Evolutionary conservation across 2,329 filamentous ascomycete genomes (phyloP), one percentile per base, ranked within the genome.

Genomic region (Xylariaceae sp.): DNA sequence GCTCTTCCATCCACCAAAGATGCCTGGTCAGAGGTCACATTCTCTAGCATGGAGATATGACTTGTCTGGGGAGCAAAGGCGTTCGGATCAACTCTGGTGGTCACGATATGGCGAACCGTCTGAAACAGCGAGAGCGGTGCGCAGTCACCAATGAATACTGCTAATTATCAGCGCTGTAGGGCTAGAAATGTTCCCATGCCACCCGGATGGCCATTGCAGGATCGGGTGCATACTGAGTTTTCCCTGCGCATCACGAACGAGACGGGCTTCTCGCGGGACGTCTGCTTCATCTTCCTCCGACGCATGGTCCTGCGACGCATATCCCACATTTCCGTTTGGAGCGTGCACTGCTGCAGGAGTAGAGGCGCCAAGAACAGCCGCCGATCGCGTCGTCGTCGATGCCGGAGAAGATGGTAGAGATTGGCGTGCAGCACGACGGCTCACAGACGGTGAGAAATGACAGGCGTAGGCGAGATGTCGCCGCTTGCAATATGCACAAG

Each of bases 61-160:
- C 67, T 73, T 2, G 69, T 71, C 44, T 75, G 68, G 0, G 73
- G 71, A 1, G 73, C 68, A 45, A 78, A 77, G 1, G 72, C 73
- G 35, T 70, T 63, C 11, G 67, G 63, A 15, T 73, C 73, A 26
- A 77, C 67, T 4, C 67, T 61, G 0, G 63, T 67, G 0, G 68
- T 74, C 17, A 78, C 72, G 15, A 78, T 65, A 48, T 74, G 68
- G 2, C 74, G 64, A 6, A 78, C 69, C 0, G 72, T 76, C 48
- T 77, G 73, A 49, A 78, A 78, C 45, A 78, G 72, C 0, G 74
- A 78, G 16, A 78, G 57, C 1, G 74, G 74, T 4, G 74, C 74
- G 48, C 74, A 78, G 52, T 78, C 74, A 4, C 74, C 74, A 18
- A 78, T 73, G 52, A 78, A 78, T 22, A 75, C 57, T 59, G 28